phyloP scores from a whole-genome alignment of 441 rosid species.

The Geranium incanum region DNA sequence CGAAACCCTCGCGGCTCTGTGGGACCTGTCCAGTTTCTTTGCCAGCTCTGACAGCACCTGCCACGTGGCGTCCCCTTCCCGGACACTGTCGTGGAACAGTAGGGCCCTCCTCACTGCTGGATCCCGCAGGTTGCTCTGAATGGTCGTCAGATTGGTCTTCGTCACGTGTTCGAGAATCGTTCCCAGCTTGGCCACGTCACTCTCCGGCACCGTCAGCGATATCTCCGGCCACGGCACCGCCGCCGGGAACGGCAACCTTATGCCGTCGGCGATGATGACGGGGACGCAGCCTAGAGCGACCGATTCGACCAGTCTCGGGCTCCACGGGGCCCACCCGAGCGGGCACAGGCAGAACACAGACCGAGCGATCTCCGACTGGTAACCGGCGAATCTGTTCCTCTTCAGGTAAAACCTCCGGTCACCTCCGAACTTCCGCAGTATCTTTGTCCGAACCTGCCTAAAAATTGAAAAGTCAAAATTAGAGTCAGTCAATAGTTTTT shows the following conservation, averaged over 20 bases:
- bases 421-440: conserved; percentile 57
- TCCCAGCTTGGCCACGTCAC: conserved; percentile 52
- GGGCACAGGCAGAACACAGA: conserved; percentile 88
- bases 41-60: conserved; percentile 50
- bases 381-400: conserved; percentile 64
- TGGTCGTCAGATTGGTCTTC: conserved; percentile 51
- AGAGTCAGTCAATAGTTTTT: not conserved
- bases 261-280: conserved; percentile 77
- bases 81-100: conserved; percentile 37
- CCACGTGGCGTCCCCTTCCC: conserved; percentile 89
- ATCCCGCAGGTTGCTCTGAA: conserved; percentile 60
- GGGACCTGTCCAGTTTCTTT: conserved; percentile 39
- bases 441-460: conserved; percentile 71
- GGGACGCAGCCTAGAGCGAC: conserved; percentile 79
- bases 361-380: conserved; percentile 73
- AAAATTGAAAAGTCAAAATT: not conserved
- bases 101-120: conserved; percentile 48
- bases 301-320: conserved; percentile 84
- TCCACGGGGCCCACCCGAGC: conserved; percentile 99
- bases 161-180: conserved; percentile 66
- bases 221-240: conserved; percentile 66
- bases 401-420: conserved; percentile 72
- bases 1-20: conserved; percentile 28
- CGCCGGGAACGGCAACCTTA: conserved; percentile 64
- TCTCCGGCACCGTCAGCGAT: conserved; percentile 72